Evolutionary conservation across 495 filamentous ascomycete genomes (phyloP).

Genomic region (Pseudomonodictys pantanalensis): DNA sequence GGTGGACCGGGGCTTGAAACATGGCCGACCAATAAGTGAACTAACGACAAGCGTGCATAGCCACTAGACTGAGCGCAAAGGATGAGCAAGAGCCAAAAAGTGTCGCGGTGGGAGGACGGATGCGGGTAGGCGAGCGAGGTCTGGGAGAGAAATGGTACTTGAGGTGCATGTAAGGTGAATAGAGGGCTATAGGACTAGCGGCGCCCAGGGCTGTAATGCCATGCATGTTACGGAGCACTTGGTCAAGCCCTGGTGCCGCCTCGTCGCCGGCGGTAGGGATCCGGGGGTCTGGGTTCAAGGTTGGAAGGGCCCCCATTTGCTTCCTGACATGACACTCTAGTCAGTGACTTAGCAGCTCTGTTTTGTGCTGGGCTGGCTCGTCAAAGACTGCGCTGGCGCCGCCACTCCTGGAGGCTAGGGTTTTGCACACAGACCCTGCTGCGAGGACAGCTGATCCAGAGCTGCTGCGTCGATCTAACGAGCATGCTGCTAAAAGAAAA

Average conservation of each 20-base stretch:
- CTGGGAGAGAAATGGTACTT: constrained; percentile 24
- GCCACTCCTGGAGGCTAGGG: constrained; percentile 19
- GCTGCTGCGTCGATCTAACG: constrained; percentile 13
- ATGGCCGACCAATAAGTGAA: constrained; percentile 26
- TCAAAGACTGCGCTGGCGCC: constrained; percentile 32
- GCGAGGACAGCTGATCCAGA: constrained; percentile 22
- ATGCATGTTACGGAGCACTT: constrained; percentile 11
- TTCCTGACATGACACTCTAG: constrained; percentile 21
- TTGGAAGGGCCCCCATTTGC: constrained; percentile 9
- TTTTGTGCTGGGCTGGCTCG: constrained; percentile 17
- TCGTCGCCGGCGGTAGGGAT: constrained; percentile 21
- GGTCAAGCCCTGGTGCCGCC: constrained; percentile 17
- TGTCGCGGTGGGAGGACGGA: constrained; percentile 17
- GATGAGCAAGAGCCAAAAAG: constrained; percentile 18
- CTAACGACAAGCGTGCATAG: constrained; percentile 27
- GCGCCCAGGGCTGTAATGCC: constrained; percentile 10
- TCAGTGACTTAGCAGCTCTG: background rate
- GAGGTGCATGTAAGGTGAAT: constrained; percentile 15
- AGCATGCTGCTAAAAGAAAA: constrained; percentile 23
- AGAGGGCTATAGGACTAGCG: constrained; percentile 17
- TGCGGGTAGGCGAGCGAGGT: constrained; percentile 26
- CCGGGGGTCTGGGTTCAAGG: constrained; percentile 17
- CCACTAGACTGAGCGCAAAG: constrained; percentile 19
- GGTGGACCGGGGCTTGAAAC: constrained; percentile 34
- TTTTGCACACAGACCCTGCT: constrained; percentile 27